These are phyloP conservation scores for Spathaspora gorwiae DNA, from an alignment of 805 yeast species.

Conservation along the genomic window DNA sequence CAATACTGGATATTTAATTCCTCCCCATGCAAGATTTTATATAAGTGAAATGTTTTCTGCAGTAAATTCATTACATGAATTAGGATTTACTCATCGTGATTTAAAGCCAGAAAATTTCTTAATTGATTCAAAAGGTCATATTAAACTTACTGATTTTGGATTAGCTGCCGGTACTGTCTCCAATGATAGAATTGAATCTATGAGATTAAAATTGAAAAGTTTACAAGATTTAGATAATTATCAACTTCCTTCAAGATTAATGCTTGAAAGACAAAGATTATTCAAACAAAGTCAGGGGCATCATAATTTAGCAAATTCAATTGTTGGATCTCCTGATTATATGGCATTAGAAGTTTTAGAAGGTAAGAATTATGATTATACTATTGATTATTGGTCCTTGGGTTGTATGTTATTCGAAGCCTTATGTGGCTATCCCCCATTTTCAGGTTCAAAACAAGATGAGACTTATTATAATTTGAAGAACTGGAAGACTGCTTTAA, in stretches of 20 bases:
- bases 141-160: slow-evolving; percentile 93
- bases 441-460: slow-evolving; percentile 87
- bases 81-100: slow-evolving; percentile 96
- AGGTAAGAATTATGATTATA: slow-evolving; percentile 89
- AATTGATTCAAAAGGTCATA: slow-evolving; percentile 86
- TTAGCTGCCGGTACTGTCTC: slow-evolving; percentile 95
- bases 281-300: slow-evolving; percentile 80
- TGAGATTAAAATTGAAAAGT: slow-evolving; percentile 64
- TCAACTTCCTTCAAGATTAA: slow-evolving; percentile 61
- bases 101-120: slow-evolving; percentile 92
- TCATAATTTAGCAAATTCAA: slow-evolving; percentile 85
- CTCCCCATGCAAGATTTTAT: slow-evolving; percentile 94
- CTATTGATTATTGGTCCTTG: slow-evolving; percentile 97
- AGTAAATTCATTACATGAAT: slow-evolving; percentile 85
- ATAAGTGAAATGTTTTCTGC: slow-evolving; percentile 95
- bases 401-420: slow-evolving; percentile 98
- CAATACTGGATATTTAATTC: slow-evolving; percentile 87
- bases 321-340: slow-evolving; percentile 97
- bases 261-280: slow-evolving; percentile 81
- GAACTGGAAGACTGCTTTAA: slow-evolving; percentile 83
- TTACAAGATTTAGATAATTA: slow-evolving; percentile 70
- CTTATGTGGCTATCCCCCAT: slow-evolving; percentile 95
- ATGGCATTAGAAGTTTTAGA: slow-evolving; percentile 97
- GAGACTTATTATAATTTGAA: slow-evolving; percentile 92
- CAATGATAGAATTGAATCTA: slow-evolving; percentile 86